phyloP scores from a whole-genome alignment of 208 protist genomes.

The Leishmania amazonensis region DNA sequence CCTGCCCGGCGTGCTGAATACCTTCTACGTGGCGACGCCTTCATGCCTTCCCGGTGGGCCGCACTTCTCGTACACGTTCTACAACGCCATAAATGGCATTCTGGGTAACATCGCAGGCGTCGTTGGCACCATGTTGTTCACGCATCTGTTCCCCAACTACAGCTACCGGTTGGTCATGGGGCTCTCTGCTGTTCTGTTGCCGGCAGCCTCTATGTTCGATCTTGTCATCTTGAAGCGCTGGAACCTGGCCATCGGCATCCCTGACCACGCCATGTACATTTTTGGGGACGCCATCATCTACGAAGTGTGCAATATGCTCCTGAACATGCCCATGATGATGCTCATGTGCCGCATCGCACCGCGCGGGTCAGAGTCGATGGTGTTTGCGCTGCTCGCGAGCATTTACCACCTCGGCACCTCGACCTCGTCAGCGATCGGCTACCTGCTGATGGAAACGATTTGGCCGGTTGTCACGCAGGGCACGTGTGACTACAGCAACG shows the following conservation, averaged over 20 bases:
- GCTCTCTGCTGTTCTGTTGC: conserved; percentile 51
- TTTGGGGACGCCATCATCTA: conserved; percentile 71
- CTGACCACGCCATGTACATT: conserved; percentile 73
- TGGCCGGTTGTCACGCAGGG: conserved; percentile 44
- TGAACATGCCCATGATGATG: conserved; percentile 76
- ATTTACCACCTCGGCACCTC: conserved; percentile 65
- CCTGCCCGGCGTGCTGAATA: conserved; percentile 56
- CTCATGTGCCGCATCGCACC: conserved; percentile 84
- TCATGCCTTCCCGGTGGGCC: conserved; percentile 61
- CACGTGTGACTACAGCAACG: conserved; percentile 65
- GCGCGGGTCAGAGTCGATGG: conserved; percentile 79
- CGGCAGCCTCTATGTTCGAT: conserved; percentile 63
- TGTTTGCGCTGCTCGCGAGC: conserved; percentile 75
- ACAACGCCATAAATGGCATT: conserved; percentile 48
- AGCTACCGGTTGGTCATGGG: conserved; percentile 62
- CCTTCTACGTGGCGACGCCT: conserved; percentile 55
- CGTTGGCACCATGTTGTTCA: conserved; percentile 49
- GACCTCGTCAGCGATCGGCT: conserved; percentile 43
- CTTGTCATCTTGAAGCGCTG: conserved; percentile 75
- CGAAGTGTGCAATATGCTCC: conserved; percentile 58
- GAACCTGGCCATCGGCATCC: conserved; percentile 58
- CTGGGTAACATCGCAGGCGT: conserved; percentile 53
- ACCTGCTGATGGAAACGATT: conserved; percentile 55
- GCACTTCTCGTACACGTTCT: conserved; percentile 72
- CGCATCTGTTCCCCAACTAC: conserved; percentile 49